Conservation (phyloP, 441 rosid species). For the Croton laevigatus region DNA sequence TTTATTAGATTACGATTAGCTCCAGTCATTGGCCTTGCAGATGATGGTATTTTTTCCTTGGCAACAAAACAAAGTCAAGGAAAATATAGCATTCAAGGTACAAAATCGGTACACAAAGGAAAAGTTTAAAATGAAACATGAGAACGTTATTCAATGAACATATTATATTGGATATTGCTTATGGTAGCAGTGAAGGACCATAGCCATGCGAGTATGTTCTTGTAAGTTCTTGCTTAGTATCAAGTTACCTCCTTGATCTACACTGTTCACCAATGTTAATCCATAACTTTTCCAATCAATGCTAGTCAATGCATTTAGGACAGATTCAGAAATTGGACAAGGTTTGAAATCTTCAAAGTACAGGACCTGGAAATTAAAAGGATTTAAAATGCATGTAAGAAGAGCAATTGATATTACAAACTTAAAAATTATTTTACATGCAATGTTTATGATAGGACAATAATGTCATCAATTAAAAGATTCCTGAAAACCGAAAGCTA, state of each 20-base stretch:
- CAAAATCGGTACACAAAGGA: background rate
- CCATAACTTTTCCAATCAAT: conserved; percentile 88
- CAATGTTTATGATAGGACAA: background rate
- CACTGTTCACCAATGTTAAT: conserved; percentile 44
- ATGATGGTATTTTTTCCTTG: conserved; percentile 31
- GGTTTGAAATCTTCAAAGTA: conserved; percentile 68
- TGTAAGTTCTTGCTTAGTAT: conserved; percentile 72
- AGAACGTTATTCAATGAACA: background rate
- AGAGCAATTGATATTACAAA: background rate
- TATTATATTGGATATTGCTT: conserved; percentile 49
- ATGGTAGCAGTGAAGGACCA: conserved; percentile 67
- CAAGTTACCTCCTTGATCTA: conserved; percentile 43
- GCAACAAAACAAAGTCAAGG: conserved; percentile 38
- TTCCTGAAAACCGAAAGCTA: background rate
- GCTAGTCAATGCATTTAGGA: conserved; percentile 52
- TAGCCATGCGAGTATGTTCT: conserved; percentile 41
- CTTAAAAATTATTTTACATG: background rate
- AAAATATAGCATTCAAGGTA: conserved; percentile 6
- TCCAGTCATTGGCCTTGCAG: conserved; percentile 39
- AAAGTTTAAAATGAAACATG: background rate
- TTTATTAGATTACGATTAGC: conserved; percentile 48
- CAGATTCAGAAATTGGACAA: conserved; percentile 41
- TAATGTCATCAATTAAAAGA: background rate
- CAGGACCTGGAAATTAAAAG: conserved; percentile 49
- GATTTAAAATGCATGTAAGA: background rate